Evolutionary conservation across 306 rosid genomes (phyloP).

Genomic region (Delonix regia): DNA sequence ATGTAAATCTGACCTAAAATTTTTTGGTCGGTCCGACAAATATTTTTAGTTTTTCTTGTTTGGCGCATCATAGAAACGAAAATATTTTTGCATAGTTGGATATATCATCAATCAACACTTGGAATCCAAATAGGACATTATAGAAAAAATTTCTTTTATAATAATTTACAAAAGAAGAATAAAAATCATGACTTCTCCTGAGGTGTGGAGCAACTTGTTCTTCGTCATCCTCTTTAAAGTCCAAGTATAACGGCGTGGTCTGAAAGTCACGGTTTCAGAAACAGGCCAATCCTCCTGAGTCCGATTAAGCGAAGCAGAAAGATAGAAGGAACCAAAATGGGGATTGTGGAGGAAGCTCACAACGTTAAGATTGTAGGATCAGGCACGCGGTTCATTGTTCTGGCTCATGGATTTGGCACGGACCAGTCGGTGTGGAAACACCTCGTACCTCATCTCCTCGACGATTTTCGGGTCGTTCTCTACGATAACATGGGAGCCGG

Average conservation of each 20-base stretch:
- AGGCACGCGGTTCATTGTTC: constrained; percentile 48
- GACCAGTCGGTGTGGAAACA: constrained; percentile 91
- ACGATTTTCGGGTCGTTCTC: constrained; percentile 57
- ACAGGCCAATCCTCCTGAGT: not conserved
- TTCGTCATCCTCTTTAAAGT: constrained; percentile 22
- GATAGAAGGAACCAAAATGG: constrained; percentile 43
- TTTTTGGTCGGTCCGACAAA: too few species aligned
- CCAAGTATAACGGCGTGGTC: constrained; percentile 16
- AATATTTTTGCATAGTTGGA: too few species aligned
- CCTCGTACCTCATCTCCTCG: constrained; percentile 63
- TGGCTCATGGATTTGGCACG: constrained; percentile 86
- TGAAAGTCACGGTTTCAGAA: constrained; percentile 23
- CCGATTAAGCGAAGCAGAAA: not conserved
- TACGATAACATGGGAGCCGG: constrained; percentile 90
- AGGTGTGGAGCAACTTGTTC: constrained; percentile 33
- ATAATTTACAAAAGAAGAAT: not conserved
- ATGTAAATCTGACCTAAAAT: too few species aligned
- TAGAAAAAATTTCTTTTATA: too few species aligned
- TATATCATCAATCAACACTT: too few species aligned
- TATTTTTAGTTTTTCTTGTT: too few species aligned
- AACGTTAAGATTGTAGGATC: constrained; percentile 71
- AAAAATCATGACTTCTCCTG: not conserved
- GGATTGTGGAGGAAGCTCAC: constrained; percentile 77
- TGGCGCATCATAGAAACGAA: too few species aligned
- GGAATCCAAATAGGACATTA: not conserved